A percentile compares a stretch with the other conserved stretches of the same genome.
Conservation (phyloP, 306 rosid genomes). For the Cucurbita maxima region DNA sequence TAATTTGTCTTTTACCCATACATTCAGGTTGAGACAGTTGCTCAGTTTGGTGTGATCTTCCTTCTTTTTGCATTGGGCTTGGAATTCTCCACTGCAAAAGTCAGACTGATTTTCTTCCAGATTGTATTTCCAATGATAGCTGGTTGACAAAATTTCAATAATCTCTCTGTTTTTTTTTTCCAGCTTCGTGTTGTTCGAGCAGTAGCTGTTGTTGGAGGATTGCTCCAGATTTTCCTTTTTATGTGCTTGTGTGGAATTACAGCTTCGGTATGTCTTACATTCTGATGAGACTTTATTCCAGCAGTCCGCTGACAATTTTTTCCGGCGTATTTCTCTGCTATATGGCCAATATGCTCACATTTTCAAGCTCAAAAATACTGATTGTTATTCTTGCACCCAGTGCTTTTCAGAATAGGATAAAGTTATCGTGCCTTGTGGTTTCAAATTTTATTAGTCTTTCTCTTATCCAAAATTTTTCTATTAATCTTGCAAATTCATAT, state of each 20-base stretch:
- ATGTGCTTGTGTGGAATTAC: constrained; percentile 88
- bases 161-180: constrained; percentile 3
- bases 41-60: constrained; percentile 98
- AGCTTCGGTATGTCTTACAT: constrained; percentile 52
- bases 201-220: constrained; percentile 89
- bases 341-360: neutral
- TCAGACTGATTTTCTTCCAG: constrained; percentile 6
- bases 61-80: constrained; percentile 91
- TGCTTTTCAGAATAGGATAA: neutral
- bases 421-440: neutral
- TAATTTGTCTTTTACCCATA: neutral
- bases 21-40: constrained; percentile 90
- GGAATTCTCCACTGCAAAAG: constrained; percentile 85
- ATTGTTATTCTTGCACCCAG: neutral
- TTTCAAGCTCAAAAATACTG: neutral
- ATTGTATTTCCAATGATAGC: constrained; percentile 2
- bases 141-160: neutral
- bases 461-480: too few relatives aligned
- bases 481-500: neutral
- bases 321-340: neutral
- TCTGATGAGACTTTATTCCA: neutral
- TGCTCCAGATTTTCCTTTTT: constrained; percentile 80
- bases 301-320: neutral
- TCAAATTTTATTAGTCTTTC: neutral
- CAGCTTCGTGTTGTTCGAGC: constrained; percentile 83